Conservation (phyloP, 2,329 filamentous ascomycete species). For the Alternaria rosae region DNA sequence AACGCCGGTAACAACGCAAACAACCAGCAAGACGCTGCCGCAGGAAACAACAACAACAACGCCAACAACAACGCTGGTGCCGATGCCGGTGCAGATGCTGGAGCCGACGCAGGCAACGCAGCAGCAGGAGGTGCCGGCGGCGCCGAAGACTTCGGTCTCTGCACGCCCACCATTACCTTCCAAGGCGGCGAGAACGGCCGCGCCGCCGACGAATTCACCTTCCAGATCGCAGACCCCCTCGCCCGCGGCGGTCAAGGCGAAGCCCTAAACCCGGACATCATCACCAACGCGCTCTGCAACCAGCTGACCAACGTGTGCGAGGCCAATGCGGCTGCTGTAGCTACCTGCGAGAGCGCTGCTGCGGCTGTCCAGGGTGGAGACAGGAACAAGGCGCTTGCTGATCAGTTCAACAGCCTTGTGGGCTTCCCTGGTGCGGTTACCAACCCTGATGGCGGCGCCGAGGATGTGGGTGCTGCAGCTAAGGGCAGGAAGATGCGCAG, state of each 20-base stretch:
- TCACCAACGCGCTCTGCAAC: constrained; percentile 75
- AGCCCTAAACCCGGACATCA: constrained; percentile 75
- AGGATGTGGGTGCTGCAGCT: constrained; percentile 27
- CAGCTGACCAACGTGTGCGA: constrained; percentile 72
- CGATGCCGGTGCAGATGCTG: constrained; percentile 1
- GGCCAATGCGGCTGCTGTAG: constrained; percentile 66
- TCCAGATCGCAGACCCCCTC: constrained; percentile 70
- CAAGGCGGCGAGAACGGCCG: constrained; percentile 62
- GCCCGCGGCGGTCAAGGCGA: constrained; percentile 70
- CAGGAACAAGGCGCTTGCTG: constrained; percentile 51
- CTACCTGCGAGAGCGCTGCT: constrained; percentile 62
- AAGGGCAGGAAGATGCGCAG: constrained; percentile 31
- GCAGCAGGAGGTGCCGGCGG: constrained; percentile 22
- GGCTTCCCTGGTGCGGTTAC: constrained; percentile 49
- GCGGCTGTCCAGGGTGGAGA: constrained; percentile 58
- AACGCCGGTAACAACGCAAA: constrained; percentile 16
- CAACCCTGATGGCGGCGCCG: constrained; percentile 42
- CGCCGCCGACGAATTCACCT: constrained; percentile 67
- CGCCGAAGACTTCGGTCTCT: constrained; percentile 47
- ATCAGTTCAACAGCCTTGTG: constrained; percentile 51
- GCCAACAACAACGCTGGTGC: constrained; percentile 22
- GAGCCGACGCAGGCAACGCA: constrained; percentile 16
- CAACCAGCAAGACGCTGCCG: constrained; percentile 24
- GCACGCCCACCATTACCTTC: constrained; percentile 65
- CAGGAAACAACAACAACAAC: constrained; percentile 17